Evolutionary conservation across 31 red algal species (phyloP).

Genomic region (Endocladia muricata): DNA sequence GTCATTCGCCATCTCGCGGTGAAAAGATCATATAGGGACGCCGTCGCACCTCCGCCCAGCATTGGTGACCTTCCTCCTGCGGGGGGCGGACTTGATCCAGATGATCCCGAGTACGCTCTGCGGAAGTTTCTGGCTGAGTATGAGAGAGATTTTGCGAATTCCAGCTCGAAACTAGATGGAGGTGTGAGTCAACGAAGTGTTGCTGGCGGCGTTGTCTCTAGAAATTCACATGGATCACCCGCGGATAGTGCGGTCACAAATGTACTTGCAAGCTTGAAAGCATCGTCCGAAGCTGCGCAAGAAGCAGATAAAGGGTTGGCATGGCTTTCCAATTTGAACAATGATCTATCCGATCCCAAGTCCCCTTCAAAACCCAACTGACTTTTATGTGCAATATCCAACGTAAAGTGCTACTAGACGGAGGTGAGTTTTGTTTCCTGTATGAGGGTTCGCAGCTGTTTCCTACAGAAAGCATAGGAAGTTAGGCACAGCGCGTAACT

Average conservation of each 20-base stretch:
- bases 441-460: too few species aligned
- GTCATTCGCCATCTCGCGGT: conserved; percentile 41
- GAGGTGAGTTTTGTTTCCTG: too few species aligned
- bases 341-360: conserved; percentile 1
- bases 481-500: too few species aligned
- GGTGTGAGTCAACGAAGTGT: too few species aligned
- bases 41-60: conserved; percentile 16
- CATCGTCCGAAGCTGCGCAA: conserved; percentile 23
- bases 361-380: neutral
- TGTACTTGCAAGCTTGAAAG: conserved; percentile 43
- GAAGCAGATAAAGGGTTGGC: conserved; percentile 18
- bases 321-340: conserved; percentile 41
- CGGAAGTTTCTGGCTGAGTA: conserved; percentile 53
- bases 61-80: conserved; percentile 24
- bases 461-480: too few species aligned
- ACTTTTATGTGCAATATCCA: too few species aligned
- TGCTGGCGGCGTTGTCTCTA: too few species aligned
- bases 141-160: conserved; percentile 52
- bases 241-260: conserved; percentile 6
- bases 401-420: too few species aligned
- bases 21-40: conserved; percentile 7
- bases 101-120: conserved; percentile 47
- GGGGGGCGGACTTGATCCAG: neutral
- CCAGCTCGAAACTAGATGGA: neutral
- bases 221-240: too few species aligned